Percentiles rank a stretch among this genome's conserved stretches.
phyloP scores from a whole-genome alignment of 805 yeast genomes.

The Candida adriatica region DNA sequence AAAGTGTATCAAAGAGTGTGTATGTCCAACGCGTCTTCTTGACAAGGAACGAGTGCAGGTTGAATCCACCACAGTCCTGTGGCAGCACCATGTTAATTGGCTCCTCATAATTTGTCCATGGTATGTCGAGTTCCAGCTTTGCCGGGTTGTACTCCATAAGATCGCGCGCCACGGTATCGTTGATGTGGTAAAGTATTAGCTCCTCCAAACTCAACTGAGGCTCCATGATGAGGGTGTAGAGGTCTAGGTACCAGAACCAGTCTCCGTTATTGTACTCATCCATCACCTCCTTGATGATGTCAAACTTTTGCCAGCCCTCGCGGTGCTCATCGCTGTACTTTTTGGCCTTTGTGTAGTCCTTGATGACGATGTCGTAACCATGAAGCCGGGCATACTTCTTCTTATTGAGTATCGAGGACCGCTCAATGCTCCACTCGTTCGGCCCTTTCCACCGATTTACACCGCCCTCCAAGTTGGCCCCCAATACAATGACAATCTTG shows the following conservation, averaged over 20 bases:
- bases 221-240: conserved; percentile 35
- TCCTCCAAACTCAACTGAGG: conserved; percentile 31
- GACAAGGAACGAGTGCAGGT: conserved; percentile 32
- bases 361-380: conserved; percentile 40
- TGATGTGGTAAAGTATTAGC: conserved; percentile 25
- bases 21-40: conserved; percentile 33
- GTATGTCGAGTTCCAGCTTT: conserved; percentile 26
- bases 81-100: conserved; percentile 31
- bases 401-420: conserved; percentile 40
- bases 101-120: conserved; percentile 24
- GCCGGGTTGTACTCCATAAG: conserved; percentile 32
- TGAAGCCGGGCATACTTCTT: conserved; percentile 40
- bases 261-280: conserved; percentile 25
- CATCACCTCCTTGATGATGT: conserved; percentile 29
- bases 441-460: conserved; percentile 33
- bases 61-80: conserved; percentile 38
- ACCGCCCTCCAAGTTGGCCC: conserved; percentile 36
- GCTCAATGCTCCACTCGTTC: conserved; percentile 39
- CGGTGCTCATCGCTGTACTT: conserved; percentile 43
- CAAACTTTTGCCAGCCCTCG: conserved; percentile 40
- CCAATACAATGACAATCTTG: conserved; percentile 30
- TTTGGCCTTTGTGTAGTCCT: conserved; percentile 39
- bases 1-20: conserved; percentile 30
- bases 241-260: conserved; percentile 38
- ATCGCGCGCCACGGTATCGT: conserved; percentile 26